Evolutionary conservation across 2,329 filamentous ascomycete genomes (phyloP).

Genomic region (Cadophora luteo-olivacea): DNA sequence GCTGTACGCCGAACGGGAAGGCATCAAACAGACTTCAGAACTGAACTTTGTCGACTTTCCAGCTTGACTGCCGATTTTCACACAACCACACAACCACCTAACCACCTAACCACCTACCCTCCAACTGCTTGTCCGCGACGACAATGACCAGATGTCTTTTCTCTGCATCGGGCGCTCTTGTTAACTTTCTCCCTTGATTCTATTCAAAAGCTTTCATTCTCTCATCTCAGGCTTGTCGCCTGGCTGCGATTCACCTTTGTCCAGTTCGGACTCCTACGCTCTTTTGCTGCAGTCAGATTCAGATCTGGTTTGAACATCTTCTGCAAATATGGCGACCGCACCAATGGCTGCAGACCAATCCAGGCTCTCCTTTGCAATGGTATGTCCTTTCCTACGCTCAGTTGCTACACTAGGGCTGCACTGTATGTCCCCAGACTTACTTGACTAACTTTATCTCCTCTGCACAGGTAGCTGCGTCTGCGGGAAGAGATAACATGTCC

Average conservation of each 20-base stretch:
- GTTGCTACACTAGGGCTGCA: conserved; percentile 3
- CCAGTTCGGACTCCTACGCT: conserved; percentile 42
- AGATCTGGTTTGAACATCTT: conserved; percentile 25
- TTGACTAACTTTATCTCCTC: conserved; percentile 21
- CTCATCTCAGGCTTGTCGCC: conserved; percentile 35
- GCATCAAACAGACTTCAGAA: conserved; percentile 27
- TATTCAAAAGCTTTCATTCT: conserved; percentile 35
- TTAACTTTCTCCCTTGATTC: conserved; percentile 47
- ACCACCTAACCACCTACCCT: conserved; percentile 7
- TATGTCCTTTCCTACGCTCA: conserved; percentile 47
- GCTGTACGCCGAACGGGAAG: neutral
- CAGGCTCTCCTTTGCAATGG: conserved; percentile 80
- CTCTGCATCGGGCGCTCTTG: conserved; percentile 44
- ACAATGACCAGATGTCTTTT: conserved; percentile 48
- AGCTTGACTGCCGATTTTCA: conserved; percentile 15
- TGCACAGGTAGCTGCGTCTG: conserved; percentile 57
- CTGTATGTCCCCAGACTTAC: conserved; percentile 6
- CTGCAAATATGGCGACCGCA: conserved; percentile 53
- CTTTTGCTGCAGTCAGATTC: conserved; percentile 38
- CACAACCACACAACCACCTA: neutral
- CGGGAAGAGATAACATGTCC: conserved; percentile 48
- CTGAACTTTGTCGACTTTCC: neutral
- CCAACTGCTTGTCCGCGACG: conserved; percentile 39
- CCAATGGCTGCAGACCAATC: conserved; percentile 54
- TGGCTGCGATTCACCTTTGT: conserved; percentile 43